These are phyloP conservation scores for Trichoderma asperelloides DNA, from an alignment of 495 filamentous ascomycete genomes.

Conservation along the genomic window DNA sequence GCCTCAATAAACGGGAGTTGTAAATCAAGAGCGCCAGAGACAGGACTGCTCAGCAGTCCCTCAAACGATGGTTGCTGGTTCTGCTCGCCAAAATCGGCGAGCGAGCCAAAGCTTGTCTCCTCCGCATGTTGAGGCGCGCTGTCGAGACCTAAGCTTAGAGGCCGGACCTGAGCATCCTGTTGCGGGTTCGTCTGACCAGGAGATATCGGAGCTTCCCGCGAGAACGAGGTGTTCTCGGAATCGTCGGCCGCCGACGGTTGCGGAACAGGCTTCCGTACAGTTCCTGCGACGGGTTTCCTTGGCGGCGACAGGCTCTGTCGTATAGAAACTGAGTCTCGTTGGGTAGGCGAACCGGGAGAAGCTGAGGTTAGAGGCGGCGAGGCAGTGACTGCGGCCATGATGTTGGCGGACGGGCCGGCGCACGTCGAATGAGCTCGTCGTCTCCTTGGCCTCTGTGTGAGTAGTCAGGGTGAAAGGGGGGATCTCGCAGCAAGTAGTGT, in stretches of 20 bases:
- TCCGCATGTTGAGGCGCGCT: conserved; percentile 14
- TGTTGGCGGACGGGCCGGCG: background rate
- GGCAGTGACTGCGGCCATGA: conserved; percentile 38
- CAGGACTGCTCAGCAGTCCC: background rate
- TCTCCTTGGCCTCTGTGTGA: background rate
- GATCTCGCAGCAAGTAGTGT: background rate
- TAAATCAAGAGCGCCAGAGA: background rate
- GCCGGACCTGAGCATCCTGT: conserved; percentile 30
- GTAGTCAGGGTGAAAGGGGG: background rate
- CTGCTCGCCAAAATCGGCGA: background rate
- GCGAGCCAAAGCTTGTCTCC: background rate
- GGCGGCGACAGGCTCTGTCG: background rate
- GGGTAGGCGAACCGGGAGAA: conserved; percentile 17
- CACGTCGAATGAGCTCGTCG: background rate
- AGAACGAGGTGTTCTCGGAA: conserved; percentile 24
- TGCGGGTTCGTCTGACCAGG: conserved; percentile 35
- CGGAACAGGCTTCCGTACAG: conserved; percentile 31
- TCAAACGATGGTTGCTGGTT: background rate
- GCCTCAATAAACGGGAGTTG: background rate
- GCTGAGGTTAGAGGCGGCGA: conserved; percentile 25
- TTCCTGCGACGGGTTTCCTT: conserved; percentile 1
- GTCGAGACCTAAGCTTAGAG: conserved; percentile 35
- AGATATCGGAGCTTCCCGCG: conserved; percentile 31
- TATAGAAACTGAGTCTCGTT: background rate
- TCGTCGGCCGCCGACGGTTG: conserved; percentile 5